Evolutionary conservation across 257 asterid species (phyloP).

Genomic region (Gentiana dahurica): DNA sequence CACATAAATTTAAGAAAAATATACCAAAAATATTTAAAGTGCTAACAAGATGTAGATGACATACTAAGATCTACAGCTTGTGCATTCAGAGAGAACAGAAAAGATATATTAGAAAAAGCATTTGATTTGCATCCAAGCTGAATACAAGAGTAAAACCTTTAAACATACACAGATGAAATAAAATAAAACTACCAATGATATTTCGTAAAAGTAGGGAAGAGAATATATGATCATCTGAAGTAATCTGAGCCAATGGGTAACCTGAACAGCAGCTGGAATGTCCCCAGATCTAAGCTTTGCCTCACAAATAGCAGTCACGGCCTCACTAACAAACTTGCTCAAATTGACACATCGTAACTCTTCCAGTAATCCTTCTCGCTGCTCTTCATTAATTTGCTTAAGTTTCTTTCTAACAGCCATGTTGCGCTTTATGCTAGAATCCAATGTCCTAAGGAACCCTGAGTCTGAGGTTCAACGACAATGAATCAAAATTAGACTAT

Average conservation of each 20-base stretch:
- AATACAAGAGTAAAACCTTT: too few species aligned
- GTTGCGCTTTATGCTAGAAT: conserved; percentile 96
- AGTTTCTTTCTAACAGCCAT: conserved; percentile 93
- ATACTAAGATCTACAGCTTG: too few species aligned
- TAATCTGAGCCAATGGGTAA: conserved; percentile 7
- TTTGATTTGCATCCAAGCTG: too few species aligned
- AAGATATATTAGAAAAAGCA: too few species aligned
- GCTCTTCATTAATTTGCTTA: conserved; percentile 95
- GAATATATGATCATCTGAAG: not conserved
- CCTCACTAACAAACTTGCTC: conserved; percentile 98
- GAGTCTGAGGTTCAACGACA: conserved; percentile 45
- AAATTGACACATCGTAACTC: conserved; percentile 88
- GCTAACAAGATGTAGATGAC: too few species aligned
- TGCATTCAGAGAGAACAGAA: too few species aligned
- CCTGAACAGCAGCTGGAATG: conserved; percentile 96
- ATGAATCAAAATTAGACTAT: not conserved
- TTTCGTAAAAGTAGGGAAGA: not conserved
- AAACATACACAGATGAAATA: too few species aligned
- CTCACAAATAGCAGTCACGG: conserved; percentile 90
- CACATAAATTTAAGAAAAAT: too few species aligned
- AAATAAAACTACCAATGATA: not conserved
- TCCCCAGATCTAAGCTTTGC: conserved; percentile 92
- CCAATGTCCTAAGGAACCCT: conserved; percentile 88
- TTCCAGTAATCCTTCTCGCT: conserved; percentile 85
- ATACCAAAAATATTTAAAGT: too few species aligned